These are phyloP conservation scores for Piloderma croceum DNA, from an alignment of 768 basidiomycete species.

Conservation along the genomic window DNA sequence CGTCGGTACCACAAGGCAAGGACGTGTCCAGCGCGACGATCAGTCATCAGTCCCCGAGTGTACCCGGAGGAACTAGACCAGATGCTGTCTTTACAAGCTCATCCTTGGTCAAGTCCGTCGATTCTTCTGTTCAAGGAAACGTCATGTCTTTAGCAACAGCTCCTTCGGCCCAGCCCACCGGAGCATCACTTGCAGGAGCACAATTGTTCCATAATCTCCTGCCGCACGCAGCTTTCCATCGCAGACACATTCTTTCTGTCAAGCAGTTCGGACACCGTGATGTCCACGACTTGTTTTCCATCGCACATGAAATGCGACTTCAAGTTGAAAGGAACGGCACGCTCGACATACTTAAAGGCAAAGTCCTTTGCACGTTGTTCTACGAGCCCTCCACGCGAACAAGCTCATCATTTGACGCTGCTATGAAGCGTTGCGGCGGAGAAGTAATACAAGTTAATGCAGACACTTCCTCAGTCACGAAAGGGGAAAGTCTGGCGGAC, in stretches of 20 bases:
- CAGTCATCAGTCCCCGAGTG: slow-evolving; percentile 29
- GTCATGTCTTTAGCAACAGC: slow-evolving; percentile 25
- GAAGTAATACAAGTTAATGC: slow-evolving; percentile 83
- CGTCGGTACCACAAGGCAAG: slow-evolving; percentile 53
- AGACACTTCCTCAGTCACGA: slow-evolving; percentile 82
- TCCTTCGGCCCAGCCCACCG: slow-evolving; percentile 13
- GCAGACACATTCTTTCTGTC: slow-evolving; percentile 88
- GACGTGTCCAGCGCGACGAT: slow-evolving; percentile 66
- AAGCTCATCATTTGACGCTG: slow-evolving; percentile 92
- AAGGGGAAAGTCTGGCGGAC: slow-evolving; percentile 91
- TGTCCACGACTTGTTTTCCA: slow-evolving; percentile 86
- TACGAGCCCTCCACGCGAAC: slow-evolving; percentile 97
- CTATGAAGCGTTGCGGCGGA: slow-evolving; percentile 98
- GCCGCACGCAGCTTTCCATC: slow-evolving; percentile 84
- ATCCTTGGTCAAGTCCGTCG: no score
- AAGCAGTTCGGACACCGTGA: slow-evolving; percentile 90
- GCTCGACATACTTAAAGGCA: slow-evolving; percentile 85
- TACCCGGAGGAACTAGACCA: slow-evolving; percentile 16
- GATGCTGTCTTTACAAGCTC: slow-evolving; percentile 30
- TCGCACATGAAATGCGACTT: slow-evolving; percentile 94
- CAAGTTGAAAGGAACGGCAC: slow-evolving; percentile 90
- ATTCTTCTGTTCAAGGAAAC: slow-evolving; percentile 16
- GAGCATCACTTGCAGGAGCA: slow-evolving; percentile 23
- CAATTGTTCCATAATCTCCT: slow-evolving; percentile 44
- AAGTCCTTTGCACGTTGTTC: slow-evolving; percentile 87